Evolutionary conservation across 176 grass and related monocot genomes (phyloP).

Genomic region (Triticum monococcum): DNA sequence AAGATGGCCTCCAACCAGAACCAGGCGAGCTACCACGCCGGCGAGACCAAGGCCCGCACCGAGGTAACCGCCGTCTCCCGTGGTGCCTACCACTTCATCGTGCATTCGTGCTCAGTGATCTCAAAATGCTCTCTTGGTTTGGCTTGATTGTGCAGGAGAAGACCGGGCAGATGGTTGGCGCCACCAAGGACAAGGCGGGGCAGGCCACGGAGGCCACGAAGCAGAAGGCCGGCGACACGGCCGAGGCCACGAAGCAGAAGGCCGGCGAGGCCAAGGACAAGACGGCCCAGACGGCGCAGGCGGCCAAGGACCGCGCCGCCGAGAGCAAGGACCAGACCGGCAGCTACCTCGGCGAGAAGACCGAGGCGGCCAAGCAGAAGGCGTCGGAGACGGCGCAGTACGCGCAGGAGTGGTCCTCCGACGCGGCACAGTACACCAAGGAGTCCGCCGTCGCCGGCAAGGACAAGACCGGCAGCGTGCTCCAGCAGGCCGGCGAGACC

Average conservation of each 20-base stretch:
- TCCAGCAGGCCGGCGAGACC: constrained; percentile 64
- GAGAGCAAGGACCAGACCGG: constrained; percentile 39
- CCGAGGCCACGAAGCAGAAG: constrained; percentile 45
- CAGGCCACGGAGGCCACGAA: constrained; percentile 31
- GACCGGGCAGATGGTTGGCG: constrained; percentile 15
- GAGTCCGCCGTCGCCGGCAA: constrained; percentile 39
- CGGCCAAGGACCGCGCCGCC: constrained; percentile 14
- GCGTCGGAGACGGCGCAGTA: not conserved
- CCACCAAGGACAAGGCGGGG: constrained; percentile 26
- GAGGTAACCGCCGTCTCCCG: constrained; percentile 19
- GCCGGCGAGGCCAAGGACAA: constrained; percentile 45
- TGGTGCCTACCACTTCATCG: too few relatives aligned
- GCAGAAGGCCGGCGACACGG: constrained; percentile 41
- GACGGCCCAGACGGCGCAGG: constrained; percentile 17
- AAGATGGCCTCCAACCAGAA: constrained; percentile 44
- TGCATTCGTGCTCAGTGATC: not conserved
- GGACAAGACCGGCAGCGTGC: constrained; percentile 53
- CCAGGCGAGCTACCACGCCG: constrained; percentile 35
- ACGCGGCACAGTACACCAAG: constrained; percentile 36
- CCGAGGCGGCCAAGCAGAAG: constrained; percentile 27
- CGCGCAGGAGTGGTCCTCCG: constrained; percentile 5
- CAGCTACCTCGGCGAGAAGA: constrained; percentile 22
- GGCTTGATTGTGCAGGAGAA: constrained; percentile 14
- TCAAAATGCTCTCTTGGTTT: not conserved
- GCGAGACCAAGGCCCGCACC: constrained; percentile 47